phyloP scores from a whole-genome alignment of 371 early-diverging fungal species.

The Circinella umbellata region DNA sequence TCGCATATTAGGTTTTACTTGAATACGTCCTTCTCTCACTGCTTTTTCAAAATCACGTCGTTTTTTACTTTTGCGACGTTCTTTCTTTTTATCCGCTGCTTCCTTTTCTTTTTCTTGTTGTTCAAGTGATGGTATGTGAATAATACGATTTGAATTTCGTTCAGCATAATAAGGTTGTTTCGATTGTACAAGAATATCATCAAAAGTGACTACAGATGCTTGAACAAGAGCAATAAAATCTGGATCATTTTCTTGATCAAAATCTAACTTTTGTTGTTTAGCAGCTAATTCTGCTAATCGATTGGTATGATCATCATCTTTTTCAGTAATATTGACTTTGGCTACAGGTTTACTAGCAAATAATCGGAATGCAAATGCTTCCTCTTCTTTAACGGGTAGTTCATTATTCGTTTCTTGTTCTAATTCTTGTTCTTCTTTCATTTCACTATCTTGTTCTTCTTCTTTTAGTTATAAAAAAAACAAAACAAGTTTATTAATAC shows the following conservation, averaged over 20 bases:
- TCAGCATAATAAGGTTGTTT: slow-evolving; percentile 32
- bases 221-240: slow-evolving; percentile 32
- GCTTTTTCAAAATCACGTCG: slow-evolving; percentile 50
- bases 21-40: slow-evolving; percentile 33
- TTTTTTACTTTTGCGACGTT: slow-evolving; percentile 48
- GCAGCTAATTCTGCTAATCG: slow-evolving; percentile 22
- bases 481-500: slow-evolving; percentile 10
- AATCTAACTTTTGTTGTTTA: slow-evolving; percentile 36
- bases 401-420: slow-evolving; percentile 6
- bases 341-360: slow-evolving; percentile 44
- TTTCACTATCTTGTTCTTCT: slow-evolving; percentile 8
- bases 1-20: slow-evolving; percentile 39
- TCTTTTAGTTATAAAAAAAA: not conserved
- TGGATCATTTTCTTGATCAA: slow-evolving; percentile 44
- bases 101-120: slow-evolving; percentile 8
- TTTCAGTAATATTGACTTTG: slow-evolving; percentile 35
- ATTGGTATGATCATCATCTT: slow-evolving; percentile 29
- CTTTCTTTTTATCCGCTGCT: not conserved
- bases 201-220: slow-evolving; percentile 30
- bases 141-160: slow-evolving; percentile 26
- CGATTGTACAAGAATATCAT: slow-evolving; percentile 41
- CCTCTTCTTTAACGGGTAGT: slow-evolving; percentile 24
- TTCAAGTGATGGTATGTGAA: slow-evolving; percentile 23
- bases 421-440: slow-evolving; percentile 9
- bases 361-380: slow-evolving; percentile 41